phyloP scores from a whole-genome alignment of 345 rosid species.

The Hirschfeldia incana region DNA sequence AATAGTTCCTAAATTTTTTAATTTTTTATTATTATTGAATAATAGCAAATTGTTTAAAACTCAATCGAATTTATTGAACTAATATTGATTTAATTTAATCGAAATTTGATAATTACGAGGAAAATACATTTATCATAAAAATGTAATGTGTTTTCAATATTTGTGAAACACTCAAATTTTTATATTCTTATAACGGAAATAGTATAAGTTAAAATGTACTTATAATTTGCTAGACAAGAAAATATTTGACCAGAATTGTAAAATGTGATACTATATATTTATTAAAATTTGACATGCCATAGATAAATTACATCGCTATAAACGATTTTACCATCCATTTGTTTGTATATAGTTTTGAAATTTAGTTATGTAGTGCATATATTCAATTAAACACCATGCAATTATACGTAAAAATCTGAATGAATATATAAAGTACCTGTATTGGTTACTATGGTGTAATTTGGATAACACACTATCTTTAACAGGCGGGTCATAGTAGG shows the following conservation, averaged over 20 bases:
- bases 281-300: not conserved
- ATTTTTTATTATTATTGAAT: not conserved
- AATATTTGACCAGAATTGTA: not conserved
- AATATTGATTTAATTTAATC: not conserved
- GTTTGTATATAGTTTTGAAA: not conserved
- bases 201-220: not conserved
- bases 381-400: not conserved
- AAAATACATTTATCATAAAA: not conserved
- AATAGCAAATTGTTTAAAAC: not conserved
- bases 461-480: constrained; percentile 40
- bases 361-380: not conserved
- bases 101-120: not conserved
- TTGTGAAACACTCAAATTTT: not conserved
- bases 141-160: not conserved
- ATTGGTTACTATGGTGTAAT: constrained; percentile 60
- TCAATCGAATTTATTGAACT: not conserved
- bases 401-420: not conserved
- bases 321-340: not conserved
- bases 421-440: constrained; percentile 47
- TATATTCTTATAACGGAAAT: not conserved
- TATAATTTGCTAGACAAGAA: not conserved
- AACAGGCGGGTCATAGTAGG: constrained; percentile 46
- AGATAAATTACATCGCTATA: not conserved
- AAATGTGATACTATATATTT: not conserved
- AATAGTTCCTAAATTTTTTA: not conserved